Base-by-base conservation (phyloP, 208 protist species). In the Acanthamoeba culbertsoni region DNA sequence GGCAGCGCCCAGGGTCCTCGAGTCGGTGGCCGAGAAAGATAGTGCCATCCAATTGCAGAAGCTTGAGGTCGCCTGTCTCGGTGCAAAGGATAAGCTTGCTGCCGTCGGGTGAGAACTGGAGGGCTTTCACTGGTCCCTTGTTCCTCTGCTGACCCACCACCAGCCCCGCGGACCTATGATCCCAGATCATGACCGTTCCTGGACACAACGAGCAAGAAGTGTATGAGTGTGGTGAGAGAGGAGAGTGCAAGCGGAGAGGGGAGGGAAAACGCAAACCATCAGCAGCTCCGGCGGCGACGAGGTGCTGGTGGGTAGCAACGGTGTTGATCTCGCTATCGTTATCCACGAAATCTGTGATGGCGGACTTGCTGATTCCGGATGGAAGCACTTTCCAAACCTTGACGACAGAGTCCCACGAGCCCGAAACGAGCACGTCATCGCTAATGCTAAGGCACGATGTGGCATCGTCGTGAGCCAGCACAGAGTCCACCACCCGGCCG, bases 401-500 rank as follows among this genome's bases (percentile, higher is more conserved):
- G 16, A 53, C 12, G 5, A 12, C 23, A 35, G 91, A 28, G 37
- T 94, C 84, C 91, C 84, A 94, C 7, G 37, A 57, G 33, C 62
- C 93, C 14, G 63, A 91, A 16, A 93, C 14, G 23, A 89, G 45
- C 31, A 37, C 59, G 62, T 95, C 94, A 89, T 89, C 94, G 51
- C 48, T 71, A 31, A 93, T 28, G 73, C 45, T 63, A 51, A 91
- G 23, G 57, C 53, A 95, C 28, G 95, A 95, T 0, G 97, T 86
- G 2, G 95, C 96, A 86, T 97, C 95, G 46, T 95, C 95, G 91
- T 97, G 96, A 16, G 86, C 94, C 8, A n/a, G 20, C 16, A 93
- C 5, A 5, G n/a, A 42, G 35, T 96, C 77, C 16, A 57, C 42
- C 5, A 97, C 84, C 45, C 90, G 79, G 8, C 96, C 96, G 94